Base-by-base conservation (phyloP, 106 monocot species). In the Apostasia ramifera region DNA sequence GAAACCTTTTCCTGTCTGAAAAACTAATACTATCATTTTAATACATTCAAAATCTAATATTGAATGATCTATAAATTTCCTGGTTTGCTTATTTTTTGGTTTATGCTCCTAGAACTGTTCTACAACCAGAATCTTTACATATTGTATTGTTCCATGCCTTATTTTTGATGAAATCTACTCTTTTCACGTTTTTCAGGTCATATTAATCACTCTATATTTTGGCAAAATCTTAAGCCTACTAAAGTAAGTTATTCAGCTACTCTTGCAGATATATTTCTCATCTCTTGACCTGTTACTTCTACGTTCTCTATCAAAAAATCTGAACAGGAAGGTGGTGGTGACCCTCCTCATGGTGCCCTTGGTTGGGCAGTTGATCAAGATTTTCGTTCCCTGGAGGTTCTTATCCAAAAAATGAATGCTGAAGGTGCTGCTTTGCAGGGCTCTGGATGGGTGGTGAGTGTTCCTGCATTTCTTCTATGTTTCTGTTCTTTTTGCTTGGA, bases 361-460 rank as follows among this genome's bases (percentile, higher is more conserved):
- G 97, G 97, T n/a, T 97, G 97, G 97, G 89, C 87, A 26, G 87
- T 97, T 57, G 97, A 97, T 51, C 76, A 78, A 44, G 79, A 84
- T 70, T 89, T 92, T 73, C 84, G 89, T 71, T 97, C 97, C 1
- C 57, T 89, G 61, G 89, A 97, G 8, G 55, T 62, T 49, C 55
- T 97, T 62, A 43, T 87, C 15, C 67, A 83, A 65, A 92, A 85
- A 53, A 76, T 92, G 46, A 97, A 85, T 71, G 71, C 92, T 51
- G 92, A 87, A 73, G 97, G 97, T 70, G 89, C 92, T 76, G 97
- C 89, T 83, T 73, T 97, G 62, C 97, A 97, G 66, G 97, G 97
- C 66, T 97, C 97, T 66, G 97, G 97, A 79, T 97, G 97, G 97
- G 97, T 97, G 86, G 97, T 97, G 68, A 73, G 94, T 74, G 66